These are phyloP conservation scores for Colletotrichum cereale DNA, from an alignment of 2,329 filamentous ascomycete species.

Conservation along the genomic window DNA sequence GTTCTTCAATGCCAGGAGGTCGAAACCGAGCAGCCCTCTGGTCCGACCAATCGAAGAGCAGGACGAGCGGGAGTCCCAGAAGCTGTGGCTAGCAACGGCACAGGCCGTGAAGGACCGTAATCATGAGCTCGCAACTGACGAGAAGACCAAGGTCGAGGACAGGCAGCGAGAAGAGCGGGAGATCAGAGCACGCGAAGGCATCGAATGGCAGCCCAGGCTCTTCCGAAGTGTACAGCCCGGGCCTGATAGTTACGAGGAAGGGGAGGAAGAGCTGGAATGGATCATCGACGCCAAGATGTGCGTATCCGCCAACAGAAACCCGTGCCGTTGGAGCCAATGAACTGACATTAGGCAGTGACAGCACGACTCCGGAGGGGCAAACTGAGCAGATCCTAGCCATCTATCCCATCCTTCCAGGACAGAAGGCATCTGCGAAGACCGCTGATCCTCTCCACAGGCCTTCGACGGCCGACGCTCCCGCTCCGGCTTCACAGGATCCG, in stretches of 20 bases:
- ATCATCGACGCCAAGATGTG: conserved; percentile 91
- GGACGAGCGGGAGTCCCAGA: conserved; percentile 89
- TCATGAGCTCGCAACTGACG: conserved; percentile 89
- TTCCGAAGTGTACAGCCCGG: conserved; percentile 83
- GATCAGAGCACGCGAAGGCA: conserved; percentile 78
- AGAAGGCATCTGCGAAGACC: conserved; percentile 68
- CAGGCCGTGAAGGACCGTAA: conserved; percentile 86
- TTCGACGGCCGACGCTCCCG: conserved; percentile 28
- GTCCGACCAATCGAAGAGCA: conserved; percentile 87
- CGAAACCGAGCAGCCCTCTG: conserved; percentile 80
- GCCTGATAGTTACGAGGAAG: conserved; percentile 78
- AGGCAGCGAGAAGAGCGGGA: conserved; percentile 90
- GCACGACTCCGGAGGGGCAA: conserved; percentile 74
- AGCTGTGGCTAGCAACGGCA: conserved; percentile 85
- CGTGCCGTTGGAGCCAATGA: not conserved
- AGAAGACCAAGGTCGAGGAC: conserved; percentile 97
- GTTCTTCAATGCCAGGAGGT: conserved; percentile 86
- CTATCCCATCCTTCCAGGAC: conserved; percentile 85
- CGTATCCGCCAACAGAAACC: conserved; percentile 43
- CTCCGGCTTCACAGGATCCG: not conserved
- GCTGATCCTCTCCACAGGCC: conserved; percentile 63
- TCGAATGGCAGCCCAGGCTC: conserved; percentile 89
- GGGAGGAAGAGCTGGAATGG: conserved; percentile 93
- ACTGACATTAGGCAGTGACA: conserved; percentile 62
- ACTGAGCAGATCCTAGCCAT: conserved; percentile 88